Conservation (phyloP, 805 yeast species). For the Metschnikowia matae region DNA sequence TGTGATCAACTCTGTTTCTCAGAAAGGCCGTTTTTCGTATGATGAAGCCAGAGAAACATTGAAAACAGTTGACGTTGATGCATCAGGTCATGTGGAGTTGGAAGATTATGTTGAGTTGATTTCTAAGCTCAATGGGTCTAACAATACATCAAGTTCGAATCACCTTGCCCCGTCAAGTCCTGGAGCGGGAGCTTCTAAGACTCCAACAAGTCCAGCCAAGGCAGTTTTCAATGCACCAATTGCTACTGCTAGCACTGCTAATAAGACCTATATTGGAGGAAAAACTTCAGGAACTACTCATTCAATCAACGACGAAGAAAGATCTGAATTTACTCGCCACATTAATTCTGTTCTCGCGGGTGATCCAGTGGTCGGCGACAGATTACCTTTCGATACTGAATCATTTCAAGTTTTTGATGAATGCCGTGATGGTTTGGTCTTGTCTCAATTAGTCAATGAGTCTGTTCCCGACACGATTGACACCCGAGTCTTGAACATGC, state of each 20-base stretch:
- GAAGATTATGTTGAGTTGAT: constrained; percentile 88
- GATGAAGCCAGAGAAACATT: constrained; percentile 93
- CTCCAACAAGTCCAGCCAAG: constrained; percentile 20
- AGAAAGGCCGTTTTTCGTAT: constrained; percentile 75
- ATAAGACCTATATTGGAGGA: constrained; percentile 77
- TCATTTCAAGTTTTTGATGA: constrained; percentile 95
- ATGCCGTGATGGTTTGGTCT: constrained; percentile 89
- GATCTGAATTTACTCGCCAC: constrained; percentile 93
- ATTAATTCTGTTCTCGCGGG: constrained; percentile 89
- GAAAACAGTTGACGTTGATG: constrained; percentile 88
- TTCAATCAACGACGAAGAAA: constrained; percentile 95
- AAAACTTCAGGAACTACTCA: constrained; percentile 90
- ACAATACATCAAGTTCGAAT: neutral
- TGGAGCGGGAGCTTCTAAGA: neutral
- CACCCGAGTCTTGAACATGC: constrained; percentile 90
- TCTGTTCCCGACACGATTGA: constrained; percentile 98
- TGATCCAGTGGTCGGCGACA: constrained; percentile 75
- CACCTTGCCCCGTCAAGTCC: constrained; percentile 7
- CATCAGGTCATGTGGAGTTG: constrained; percentile 93
- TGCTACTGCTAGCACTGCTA: constrained; percentile 46
- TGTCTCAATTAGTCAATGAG: constrained; percentile 92
- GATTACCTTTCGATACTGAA: constrained; percentile 90
- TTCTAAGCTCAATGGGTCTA: constrained; percentile 66
- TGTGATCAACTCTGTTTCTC: constrained; percentile 78
- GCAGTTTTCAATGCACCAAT: constrained; percentile 31